Evolutionary conservation across 2,329 filamentous ascomycete species (phyloP), one percentile per base, ranked within the genome.

Genomic region (Thelonectria blattea): DNA sequence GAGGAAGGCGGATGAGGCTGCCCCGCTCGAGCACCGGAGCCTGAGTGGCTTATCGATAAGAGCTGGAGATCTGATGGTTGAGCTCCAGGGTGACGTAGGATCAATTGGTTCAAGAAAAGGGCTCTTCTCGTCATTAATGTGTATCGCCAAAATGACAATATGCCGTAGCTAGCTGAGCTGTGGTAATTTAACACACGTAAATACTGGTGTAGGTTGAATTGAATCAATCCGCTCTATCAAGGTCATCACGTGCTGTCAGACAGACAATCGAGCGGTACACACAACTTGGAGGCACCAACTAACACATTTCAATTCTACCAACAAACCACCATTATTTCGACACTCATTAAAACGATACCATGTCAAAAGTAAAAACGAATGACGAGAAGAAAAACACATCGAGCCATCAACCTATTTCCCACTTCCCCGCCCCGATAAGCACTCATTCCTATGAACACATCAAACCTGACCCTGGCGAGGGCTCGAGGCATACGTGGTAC

Each of bases 31-130:
- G 51, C 45, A 47, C 24, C 54, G 34, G 34, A 43, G 59, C 53
- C 52, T 57, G 46, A 20, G 8, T 6, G 34, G 1, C 58, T 66
- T 71, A 71, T 71, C 69, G 69, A 71, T 71, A 71, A 70, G 68
- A 71, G 65, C 61, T 65, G 41, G 49, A 48, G 27, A 6, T 30
- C 5, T 30, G 7, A 24, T 24, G 22, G 27, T 30, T 7, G 27
- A 7, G 5, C 27, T 30, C 27, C 5, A 7, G n/a, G 27, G 27
- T 30, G 27, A 30, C 27, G 27, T 30, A 15, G 11, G 10, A 22
- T 50, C 22, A 17, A 45, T 39, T 52, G 6, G 18, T 27, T 22
- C 15, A 32, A 30, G 27, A 30, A 30, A 30, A 30, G 27, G 27
- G 8, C 5, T 30, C 27, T 30, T 7, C 27, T 30, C 27, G 27